Evolutionary conservation across 306 rosid species (phyloP).

Genomic region (Macrotyloma uniflorum): DNA sequence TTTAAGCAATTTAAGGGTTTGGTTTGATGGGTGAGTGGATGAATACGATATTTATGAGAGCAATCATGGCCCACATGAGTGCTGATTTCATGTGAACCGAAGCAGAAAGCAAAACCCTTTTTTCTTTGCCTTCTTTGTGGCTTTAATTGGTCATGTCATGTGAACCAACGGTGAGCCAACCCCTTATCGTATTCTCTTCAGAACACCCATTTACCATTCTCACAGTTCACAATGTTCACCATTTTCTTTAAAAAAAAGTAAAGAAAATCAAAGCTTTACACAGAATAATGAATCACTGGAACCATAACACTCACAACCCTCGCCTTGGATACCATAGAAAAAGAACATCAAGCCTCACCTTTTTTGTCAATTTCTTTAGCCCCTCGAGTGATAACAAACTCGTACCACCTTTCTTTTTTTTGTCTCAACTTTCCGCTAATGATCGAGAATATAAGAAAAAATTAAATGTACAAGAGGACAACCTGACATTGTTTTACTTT

Average conservation of each 20-base stretch:
- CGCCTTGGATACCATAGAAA: not conserved
- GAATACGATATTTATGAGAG: conserved; percentile 11
- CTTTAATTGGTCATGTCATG: conserved; percentile 35
- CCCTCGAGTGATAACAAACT: conserved; percentile 25
- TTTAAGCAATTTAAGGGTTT: not conserved
- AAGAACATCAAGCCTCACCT: not conserved
- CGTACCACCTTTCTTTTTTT: not conserved
- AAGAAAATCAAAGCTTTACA: not conserved
- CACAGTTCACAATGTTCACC: conserved; percentile 6
- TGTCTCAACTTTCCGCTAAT: conserved; percentile 21
- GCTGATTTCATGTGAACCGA: conserved; percentile 36
- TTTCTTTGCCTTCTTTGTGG: not conserved
- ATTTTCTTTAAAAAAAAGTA: not conserved
- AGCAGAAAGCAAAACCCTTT: conserved; percentile 18
- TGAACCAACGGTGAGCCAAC: conserved; percentile 29
- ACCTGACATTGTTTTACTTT: no score
- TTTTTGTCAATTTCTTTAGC: conserved; percentile 18
- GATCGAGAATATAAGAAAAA: not conserved
- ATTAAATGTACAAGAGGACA: no score
- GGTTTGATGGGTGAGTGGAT: not conserved
- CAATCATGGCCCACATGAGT: conserved; percentile 22
- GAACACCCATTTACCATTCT: conserved; percentile 1
- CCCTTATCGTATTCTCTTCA: not conserved
- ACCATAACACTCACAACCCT: not conserved
- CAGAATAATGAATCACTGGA: not conserved